Evolutionary conservation across 2,329 filamentous ascomycete species (phyloP).

Genomic region (Stagonosporopsis chrysanthemi): DNA sequence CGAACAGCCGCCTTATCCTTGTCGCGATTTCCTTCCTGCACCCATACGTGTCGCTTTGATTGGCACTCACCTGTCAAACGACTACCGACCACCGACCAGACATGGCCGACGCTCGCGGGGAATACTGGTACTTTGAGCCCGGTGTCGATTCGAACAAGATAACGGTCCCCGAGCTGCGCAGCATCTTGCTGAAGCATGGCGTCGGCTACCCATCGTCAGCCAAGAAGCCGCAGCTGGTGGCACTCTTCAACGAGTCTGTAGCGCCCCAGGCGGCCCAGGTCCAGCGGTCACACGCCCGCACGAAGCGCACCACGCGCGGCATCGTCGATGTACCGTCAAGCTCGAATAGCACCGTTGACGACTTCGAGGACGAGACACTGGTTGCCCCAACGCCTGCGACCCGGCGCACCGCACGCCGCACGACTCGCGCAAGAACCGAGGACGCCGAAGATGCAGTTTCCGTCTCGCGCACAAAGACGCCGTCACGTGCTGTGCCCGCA

Average conservation of each 20-base stretch:
- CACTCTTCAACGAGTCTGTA: constrained; percentile 81
- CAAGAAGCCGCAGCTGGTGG: constrained; percentile 88
- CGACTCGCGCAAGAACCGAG: constrained; percentile 54
- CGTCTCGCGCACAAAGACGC: constrained; percentile 40
- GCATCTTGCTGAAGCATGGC: constrained; percentile 88
- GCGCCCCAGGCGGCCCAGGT: constrained; percentile 80
- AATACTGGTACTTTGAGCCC: constrained; percentile 74
- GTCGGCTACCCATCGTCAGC: constrained; percentile 85
- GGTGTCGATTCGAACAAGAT: constrained; percentile 85
- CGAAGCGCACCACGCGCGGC: constrained; percentile 85
- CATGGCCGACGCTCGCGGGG: constrained; percentile 47
- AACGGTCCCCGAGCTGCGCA: constrained; percentile 87
- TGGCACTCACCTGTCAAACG: background rate
- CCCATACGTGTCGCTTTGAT: background rate
- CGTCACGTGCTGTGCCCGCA: constrained; percentile 49
- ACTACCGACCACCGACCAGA: background rate
- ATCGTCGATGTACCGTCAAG: constrained; percentile 74
- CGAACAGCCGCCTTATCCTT: constrained; percentile 13
- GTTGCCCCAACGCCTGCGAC: constrained; percentile 54
- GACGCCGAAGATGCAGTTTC: constrained; percentile 28
- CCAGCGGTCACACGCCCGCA: constrained; percentile 75
- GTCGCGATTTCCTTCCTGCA: constrained; percentile 9
- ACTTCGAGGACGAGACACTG: constrained; percentile 56
- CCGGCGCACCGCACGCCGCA: constrained; percentile 42
- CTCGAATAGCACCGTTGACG: constrained; percentile 68